Evolutionary conservation across 345 rosid genomes (phyloP).

Genomic region (Erodium maritimum): DNA sequence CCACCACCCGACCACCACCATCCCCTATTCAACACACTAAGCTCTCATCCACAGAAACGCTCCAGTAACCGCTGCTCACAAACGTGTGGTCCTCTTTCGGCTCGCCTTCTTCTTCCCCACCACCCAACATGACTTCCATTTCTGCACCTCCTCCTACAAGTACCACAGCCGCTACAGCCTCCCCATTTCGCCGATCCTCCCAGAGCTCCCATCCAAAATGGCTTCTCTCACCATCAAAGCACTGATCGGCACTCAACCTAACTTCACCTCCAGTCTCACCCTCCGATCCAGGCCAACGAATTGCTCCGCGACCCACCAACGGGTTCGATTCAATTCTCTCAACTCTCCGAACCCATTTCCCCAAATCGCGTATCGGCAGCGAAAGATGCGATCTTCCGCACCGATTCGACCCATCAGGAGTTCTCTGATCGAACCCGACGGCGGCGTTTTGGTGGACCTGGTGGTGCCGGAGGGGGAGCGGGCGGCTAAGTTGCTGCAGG

Average conservation of each 20-base stretch:
- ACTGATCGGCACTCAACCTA: conserved; percentile 12
- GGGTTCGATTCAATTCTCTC: conserved; percentile 19
- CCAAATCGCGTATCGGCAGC: conserved; percentile 10
- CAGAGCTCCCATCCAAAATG: background rate
- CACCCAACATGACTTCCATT: conserved; percentile 14
- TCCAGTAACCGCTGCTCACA: conserved; percentile 6
- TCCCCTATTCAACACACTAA: background rate
- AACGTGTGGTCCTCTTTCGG: conserved; percentile 42
- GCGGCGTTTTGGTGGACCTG: conserved; percentile 63
- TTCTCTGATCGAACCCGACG: conserved; percentile 92
- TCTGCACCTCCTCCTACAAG: background rate
- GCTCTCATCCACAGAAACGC: background rate
- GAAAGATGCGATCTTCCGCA: conserved; percentile 18
- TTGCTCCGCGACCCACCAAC: too few species aligned
- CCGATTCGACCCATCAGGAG: conserved; percentile 21
- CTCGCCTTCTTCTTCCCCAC: background rate
- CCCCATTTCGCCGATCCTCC: background rate
- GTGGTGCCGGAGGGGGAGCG: conserved; percentile 50
- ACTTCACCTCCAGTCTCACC: conserved; percentile 1
- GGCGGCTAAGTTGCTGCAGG: conserved; percentile 37
- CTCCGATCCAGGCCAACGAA: conserved; percentile 14
- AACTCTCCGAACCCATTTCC: conserved; percentile 28
- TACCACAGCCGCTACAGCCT: background rate
- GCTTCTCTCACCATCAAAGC: conserved; percentile 43
- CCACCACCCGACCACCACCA: too few species aligned